Evolutionary conservation across 352 stramenopile genomes (phyloP), one percentile per base, ranked within the genome.

Genomic region (Globisporangium nunn): DNA sequence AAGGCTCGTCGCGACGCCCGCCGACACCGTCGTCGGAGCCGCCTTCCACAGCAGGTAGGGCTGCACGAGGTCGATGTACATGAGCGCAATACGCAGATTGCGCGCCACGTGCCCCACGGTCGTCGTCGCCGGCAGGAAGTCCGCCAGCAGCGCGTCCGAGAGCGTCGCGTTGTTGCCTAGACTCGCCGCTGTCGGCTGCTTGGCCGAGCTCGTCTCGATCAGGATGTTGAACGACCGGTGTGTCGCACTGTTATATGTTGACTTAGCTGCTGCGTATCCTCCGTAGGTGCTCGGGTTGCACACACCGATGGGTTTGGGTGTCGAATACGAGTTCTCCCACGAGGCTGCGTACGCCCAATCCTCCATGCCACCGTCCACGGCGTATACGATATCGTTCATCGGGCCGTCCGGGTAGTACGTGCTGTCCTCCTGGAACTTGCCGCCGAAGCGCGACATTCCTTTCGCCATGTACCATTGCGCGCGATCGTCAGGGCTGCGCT

Each of bases 351-450:
- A 98, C 0, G 73, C 87, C 90, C 91, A 98, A 72, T 99, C 95
- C 70, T 99, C 95, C 90, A 98, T 98, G 6, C 93, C 95, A 49
- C 95, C 96, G 35, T 91, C 62, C 28, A 99, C 94, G 6, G 85
- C 85, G 67, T 99, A 98, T 7, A 99, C 88, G 14, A 97, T 76
- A 48, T 96, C 81, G 75, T 98, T 98, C 87, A 98, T 98, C 1
- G 74, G 68, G 12, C 76, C 78, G 31, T 77, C 66, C 2, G 64
- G 71, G 61, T 95, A 96, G 55, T 81, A 83, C 30, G 61, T 65
- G 10, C 62, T 62, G 46, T 67, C 72, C n/a, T 79, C 72, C 56
- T 75, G 60, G 61, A 93, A 92, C 29, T 67, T 75, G 40, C 81
- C 85, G n/a, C 74, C 85, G 39, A 76, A 91, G 12, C 68, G 68